Base-by-base conservation (phyloP, 495 filamentous ascomycete species). In the Penicillium silybi region DNA sequence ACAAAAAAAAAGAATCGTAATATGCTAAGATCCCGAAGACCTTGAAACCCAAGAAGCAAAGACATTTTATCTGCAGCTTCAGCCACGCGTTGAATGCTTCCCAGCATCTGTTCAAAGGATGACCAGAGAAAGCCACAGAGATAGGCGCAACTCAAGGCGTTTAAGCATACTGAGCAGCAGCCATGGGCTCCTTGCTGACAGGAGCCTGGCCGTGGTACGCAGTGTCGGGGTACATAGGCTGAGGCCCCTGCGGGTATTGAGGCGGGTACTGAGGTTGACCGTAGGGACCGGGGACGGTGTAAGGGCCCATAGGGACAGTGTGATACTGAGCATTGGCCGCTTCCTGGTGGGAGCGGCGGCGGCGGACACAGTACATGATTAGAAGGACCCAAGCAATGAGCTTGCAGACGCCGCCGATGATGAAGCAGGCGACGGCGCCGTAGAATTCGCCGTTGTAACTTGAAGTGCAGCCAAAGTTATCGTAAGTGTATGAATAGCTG, bases 341-440 rank as follows among this genome's bases (percentile, higher is more conserved):
- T 18, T 18, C 40, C 8, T 49, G 52, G 22, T 32, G 41, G 42
- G 19, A 39, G 29, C 56, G 59, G 29, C 38, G 42, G 50, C 59
- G 59, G 46, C 58, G 52, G 18, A 59, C 50, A 49, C 56, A 56
- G 48, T 45, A 62, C 41, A 62, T 41, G 25, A 59, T 56, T 37
- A 59, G 51, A 8, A 63, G 50, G 20, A 63, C 50, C 60, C 56
- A 63, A 27, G 41, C 50, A 22, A 42, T 52, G 53, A 63, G 53
- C 46, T 59, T 59, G 34, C 50, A 29, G 23, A 59, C 26, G 32
- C 50, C 61, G 2, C 57, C 57, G 23, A 63, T 56, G 10, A 41
- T 48, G 27, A 63, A 27, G 16, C 45, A 45, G 37, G 54, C 57
- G 37, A 60, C 37, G 7, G 42, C 57, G 22, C 40, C 61, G 41